Base-by-base conservation (phyloP, 1,284 basidiomycete genomes). In the Cryptococcus sp. region DNA sequence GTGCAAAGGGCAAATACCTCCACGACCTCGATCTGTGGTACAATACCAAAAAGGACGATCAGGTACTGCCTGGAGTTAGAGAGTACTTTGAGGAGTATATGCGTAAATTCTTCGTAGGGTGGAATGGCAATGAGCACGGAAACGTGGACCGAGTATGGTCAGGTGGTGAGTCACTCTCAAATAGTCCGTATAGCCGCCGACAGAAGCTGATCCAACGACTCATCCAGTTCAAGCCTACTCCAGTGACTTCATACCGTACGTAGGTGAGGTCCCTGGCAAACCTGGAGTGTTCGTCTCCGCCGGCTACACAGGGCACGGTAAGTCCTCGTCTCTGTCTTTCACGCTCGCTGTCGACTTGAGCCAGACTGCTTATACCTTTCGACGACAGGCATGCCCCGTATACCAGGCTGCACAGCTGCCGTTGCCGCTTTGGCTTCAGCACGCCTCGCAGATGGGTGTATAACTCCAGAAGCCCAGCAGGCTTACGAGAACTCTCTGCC, bases 231-330 rank as follows among this genome's bases (percentile, higher is more conserved):
- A 69, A n/a, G 67, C 67, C 22, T 71, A 71, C 55, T 69, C 69
- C 38, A 57, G 52, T 34, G 69, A 71, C 38, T 52, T 66, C n/a
- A 49, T 62, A 16, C 69, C 67, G 6, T 67, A 61, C 37, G 56
- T 71, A 0, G 67, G 69, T 3, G 53, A 65, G 34, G 54, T 60
- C 8, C 69, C 69, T 5, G 58, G 60, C 4, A 54, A 58, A 26
- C 55, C 55, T 10, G 69, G 69, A 22, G 61, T 70, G 26, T 67
- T 64, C 46, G 52, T 70, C 46, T 59, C 56, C 39, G 69, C 69
- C 20, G 69, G 69, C 13, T 71, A 69, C 55, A 67, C 66, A n/a
- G 69, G 67, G 11, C 69, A 71, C 51, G 69, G 69, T 67, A 39
- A 39, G 69, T 62, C 22, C 8, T 17, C 49, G 10, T 19, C 25